Evolutionary conservation across 768 basidiomycete genomes (phyloP), one percentile per base, ranked within the genome.

Genomic region (Mycena olivaceomarginata): DNA sequence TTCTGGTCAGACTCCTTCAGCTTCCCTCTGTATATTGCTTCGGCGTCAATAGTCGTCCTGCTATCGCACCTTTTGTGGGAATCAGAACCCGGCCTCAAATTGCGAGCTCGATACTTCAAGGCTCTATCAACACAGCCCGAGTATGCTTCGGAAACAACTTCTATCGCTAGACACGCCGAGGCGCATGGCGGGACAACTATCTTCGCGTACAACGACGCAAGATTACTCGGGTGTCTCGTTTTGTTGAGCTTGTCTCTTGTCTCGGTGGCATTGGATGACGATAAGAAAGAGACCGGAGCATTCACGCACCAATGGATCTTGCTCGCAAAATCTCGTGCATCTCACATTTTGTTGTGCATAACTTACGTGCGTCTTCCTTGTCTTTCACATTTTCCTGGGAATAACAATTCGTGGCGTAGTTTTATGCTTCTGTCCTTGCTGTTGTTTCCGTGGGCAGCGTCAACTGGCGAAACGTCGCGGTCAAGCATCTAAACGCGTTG

Each of bases 401-500:
- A 31, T 31, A 31, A 31, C 31, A 31, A 31, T 31, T 31, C 31
- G 31, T 3, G 31, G 31, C 31, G 31, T 66, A 79, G 78, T 74
- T 79, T 22, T 79, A 79, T 57, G 72, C 78, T 2, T 70, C 75
- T 3, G 10, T 74, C 40, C 68, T 79, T 2, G 63, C 75, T 5
- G 74, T 76, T 48, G 12, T 76, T 1, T 67, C 67, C 15, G 16
- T 76, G 4, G 46, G 31, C 18, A 60, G 45, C 46, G 39, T 56
- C n/a, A 73, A 57, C 22, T 74, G 72, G 75, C 48, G 67, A 45
- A 64, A 39, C 4, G 25, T 74, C 6, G 57, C 80, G 4, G 75
- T 81, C 2, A 68, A 73, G 45, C 84, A 87, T 73, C 79, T 83
- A 43, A 84, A 80, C 41, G 40, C 81, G 40, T 45, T 87, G 1